phyloP scores from a whole-genome alignment of 495 filamentous ascomycete species.

The Penicillium desertorum region DNA sequence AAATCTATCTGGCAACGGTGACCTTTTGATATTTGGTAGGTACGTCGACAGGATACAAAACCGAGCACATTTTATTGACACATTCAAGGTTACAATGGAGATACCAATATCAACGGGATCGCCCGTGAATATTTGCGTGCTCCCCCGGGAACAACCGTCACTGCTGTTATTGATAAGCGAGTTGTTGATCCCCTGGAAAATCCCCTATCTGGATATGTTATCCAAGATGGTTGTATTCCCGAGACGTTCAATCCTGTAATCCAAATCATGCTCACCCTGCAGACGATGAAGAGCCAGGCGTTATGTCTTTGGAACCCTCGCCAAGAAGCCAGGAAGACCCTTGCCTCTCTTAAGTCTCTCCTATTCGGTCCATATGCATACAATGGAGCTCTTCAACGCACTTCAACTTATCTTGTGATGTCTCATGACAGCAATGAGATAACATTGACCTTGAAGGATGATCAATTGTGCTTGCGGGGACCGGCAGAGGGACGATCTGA shows the following conservation, averaged over 20 bases:
- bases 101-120: slow-evolving; percentile 55
- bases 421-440: slow-evolving; percentile 67
- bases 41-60: slow-evolving; percentile 4
- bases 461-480: slow-evolving; percentile 23
- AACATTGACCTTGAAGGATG: slow-evolving; percentile 56
- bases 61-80: background rate
- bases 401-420: slow-evolving; percentile 70
- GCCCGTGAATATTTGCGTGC: slow-evolving; percentile 44
- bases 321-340: background rate
- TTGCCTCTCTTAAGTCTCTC: slow-evolving; percentile 50
- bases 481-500: slow-evolving; percentile 11
- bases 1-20: slow-evolving; percentile 68
- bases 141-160: slow-evolving; percentile 61
- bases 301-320: slow-evolving; percentile 24
- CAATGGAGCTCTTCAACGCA: slow-evolving; percentile 56
- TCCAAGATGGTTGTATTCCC: slow-evolving; percentile 65
- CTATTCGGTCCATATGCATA: slow-evolving; percentile 57
- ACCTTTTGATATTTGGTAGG: slow-evolving; percentile 62
- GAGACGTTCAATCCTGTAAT: slow-evolving; percentile 55
- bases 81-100: slow-evolving; percentile 54
- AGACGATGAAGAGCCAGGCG: slow-evolving; percentile 27
- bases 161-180: slow-evolving; percentile 62
- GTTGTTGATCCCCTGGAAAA: slow-evolving; percentile 42
- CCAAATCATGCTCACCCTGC: slow-evolving; percentile 54
- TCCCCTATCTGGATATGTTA: slow-evolving; percentile 61